Base-by-base conservation (phyloP, 1,284 basidiomycete genomes). In the Heterobasidion occidentale region DNA sequence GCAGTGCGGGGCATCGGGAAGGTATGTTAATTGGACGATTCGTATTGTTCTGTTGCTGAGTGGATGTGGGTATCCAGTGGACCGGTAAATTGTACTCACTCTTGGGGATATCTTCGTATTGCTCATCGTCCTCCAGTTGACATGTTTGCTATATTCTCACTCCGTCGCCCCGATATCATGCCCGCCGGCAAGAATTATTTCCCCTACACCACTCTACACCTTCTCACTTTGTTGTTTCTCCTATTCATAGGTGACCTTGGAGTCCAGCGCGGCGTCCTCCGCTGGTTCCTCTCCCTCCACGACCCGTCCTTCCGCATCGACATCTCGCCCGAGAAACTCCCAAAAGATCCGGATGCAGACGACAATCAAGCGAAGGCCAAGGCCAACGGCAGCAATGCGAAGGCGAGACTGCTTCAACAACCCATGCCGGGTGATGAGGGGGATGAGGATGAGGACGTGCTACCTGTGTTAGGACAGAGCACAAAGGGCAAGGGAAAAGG, bases 131-230 rank as follows among this genome's bases (percentile, higher is more conserved):
- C 8, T 38, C 8, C 69, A 77, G 88, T 92, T 14, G 84, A 93
- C 66, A 94, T 94, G 92, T 94, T 94, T 66, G 81, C 90, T 11
- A 90, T 95, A 58, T 94, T 94, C 70, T 88, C 90, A 1, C 76
- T 93, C 20, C 79, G 90, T 6, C 83, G 92, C 7, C 88, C 88
- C 0, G 84, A 95, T 68, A 87, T 94, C 51, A 76, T 94, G 2
- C 89, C 90, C 45, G 83, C 89, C 52, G 85, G 86, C 83, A 61
- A 60, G 76, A 27, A 27, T 60, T 20, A 56, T 52, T 47, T 56
- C 57, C 27, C 35, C 47, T 36, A 9, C 49, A 33, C 12, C 14
- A 27, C 27, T 27, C 27, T 27, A 53, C 42, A 7, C 34, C 45
- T 56, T 7, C 46, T 51, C 20, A 57, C 14, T 27, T 6, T 17